Conservation (phyloP, 2,329 filamentous ascomycete species). For the Colletotrichum sansevieriae region DNA sequence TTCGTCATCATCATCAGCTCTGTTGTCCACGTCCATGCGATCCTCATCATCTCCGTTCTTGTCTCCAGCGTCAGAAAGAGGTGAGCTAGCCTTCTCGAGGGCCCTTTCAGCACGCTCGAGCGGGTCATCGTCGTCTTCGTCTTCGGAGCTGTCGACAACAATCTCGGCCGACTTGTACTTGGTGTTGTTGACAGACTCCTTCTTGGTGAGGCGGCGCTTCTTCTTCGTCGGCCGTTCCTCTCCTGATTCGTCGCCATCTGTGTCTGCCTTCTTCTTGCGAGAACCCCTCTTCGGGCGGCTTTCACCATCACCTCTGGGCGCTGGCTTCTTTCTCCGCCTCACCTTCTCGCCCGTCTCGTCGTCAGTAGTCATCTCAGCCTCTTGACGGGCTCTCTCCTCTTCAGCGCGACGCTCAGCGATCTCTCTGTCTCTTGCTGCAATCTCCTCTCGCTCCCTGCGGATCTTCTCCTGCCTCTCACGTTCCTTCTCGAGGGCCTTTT, state of each 20-base stretch:
- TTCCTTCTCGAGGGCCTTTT: conserved; percentile 76
- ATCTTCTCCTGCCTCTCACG: conserved; percentile 84
- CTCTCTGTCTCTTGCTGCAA: conserved; percentile 80
- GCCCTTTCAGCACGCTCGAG: conserved; percentile 61
- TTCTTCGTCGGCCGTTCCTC: conserved; percentile 71
- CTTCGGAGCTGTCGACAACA: conserved; percentile 81
- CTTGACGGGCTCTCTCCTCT: conserved; percentile 76
- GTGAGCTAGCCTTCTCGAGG: conserved; percentile 53
- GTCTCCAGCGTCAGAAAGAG: conserved; percentile 51
- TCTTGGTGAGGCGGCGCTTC: conserved; percentile 67
- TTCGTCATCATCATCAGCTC: conserved; percentile 55
- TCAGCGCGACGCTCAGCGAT: conserved; percentile 78
- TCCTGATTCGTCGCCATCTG: conserved; percentile 61
- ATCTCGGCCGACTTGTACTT: conserved; percentile 92
- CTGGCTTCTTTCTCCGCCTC: conserved; percentile 79
- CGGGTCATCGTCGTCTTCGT: conserved; percentile 59
- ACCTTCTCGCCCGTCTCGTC: conserved; percentile 84
- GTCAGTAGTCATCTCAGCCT: conserved; percentile 86
- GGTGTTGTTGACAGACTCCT: conserved; percentile 57
- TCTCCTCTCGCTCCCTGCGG: conserved; percentile 85
- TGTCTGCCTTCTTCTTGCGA: conserved; percentile 68
- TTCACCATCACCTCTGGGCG: conserved; percentile 49
- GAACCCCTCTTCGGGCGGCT: conserved; percentile 60
- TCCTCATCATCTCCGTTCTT: conserved; percentile 51
- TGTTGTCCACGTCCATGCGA: conserved; percentile 66